phyloP scores from a whole-genome alignment of 1,284 basidiomycete species.

The Sanghuangporus sanghuang region DNA sequence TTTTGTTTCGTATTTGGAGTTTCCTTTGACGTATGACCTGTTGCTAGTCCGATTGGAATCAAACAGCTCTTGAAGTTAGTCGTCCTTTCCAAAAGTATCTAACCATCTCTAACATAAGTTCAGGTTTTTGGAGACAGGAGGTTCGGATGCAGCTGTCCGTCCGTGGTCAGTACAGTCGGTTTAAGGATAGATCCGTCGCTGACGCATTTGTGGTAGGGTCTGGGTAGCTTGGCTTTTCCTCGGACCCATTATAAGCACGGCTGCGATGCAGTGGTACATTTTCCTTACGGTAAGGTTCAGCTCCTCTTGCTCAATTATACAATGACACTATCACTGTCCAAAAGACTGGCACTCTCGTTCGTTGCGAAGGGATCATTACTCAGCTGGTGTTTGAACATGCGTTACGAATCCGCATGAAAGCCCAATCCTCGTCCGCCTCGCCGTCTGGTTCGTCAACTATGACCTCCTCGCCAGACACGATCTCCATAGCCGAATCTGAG shows the following conservation, averaged over 20 bases:
- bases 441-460: constrained; percentile 20
- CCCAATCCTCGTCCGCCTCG: constrained; percentile 31
- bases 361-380: constrained; percentile 58
- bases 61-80: constrained; percentile 34
- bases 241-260: constrained; percentile 42
- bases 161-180: constrained; percentile 32
- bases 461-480: constrained; percentile 25
- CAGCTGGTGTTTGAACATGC: constrained; percentile 70
- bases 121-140: constrained; percentile 40
- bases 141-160: constrained; percentile 30
- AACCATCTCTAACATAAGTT: constrained; percentile 1
- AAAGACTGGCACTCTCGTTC: constrained; percentile 44
- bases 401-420: constrained; percentile 60
- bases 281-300: constrained; percentile 35
- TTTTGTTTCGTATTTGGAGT: no score
- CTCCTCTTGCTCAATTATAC: neutral
- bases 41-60: constrained; percentile 38
- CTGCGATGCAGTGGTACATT: constrained; percentile 44
- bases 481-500: constrained; percentile 23
- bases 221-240: constrained; percentile 62
- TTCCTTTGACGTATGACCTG: no score
- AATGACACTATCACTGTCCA: neutral
- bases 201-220: constrained; percentile 30
- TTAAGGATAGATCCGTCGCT: constrained; percentile 26
- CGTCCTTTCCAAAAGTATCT: neutral